Evolutionary conservation across 2,329 filamentous ascomycete species (phyloP), one percentile per base, ranked within the genome.

Genomic region (Hirsutella minnesotensis): DNA sequence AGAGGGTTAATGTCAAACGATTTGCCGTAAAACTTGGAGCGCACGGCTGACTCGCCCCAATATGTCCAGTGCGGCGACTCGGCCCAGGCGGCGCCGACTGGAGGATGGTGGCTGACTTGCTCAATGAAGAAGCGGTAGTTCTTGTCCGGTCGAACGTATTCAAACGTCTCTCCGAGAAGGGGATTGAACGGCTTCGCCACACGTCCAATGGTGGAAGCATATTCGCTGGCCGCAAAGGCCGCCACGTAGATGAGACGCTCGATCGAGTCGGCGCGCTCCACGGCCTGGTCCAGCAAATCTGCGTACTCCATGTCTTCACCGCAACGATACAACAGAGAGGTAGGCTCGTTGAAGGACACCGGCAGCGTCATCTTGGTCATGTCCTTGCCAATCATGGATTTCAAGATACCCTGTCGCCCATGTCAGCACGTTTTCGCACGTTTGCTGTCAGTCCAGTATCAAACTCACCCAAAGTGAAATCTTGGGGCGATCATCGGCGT

Each of bases 331-430:
- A 98, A 74, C 12, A 98, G 70, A 5, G 92, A 96, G 0, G 92
- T 98, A 1, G 92, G 92, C 63, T 98, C 92, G 64, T 98, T 98
- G 70, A 98, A 96, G 1, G 92, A 95, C 2, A 98, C 92, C 0
- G 92, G 92, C 18, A 98, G 69, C 0, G 92, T 96, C 90, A 98
- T 98, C 69, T 94, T 96, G 31, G 92, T 96, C 92, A 98, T 96
- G 58, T 98, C 92, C 62, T 98, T 96, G 49, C 92, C 92, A 63
- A 98, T 95, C 92, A 98, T 96, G 19, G 90, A 96, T 68, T 96
- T 98, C 49, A 98, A 69, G 53, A 98, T 95, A 51, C 84, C 83
- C 89, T 95, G 50, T 19, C 61, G 33, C 9, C 7, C 5, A 16
- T 3, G n/a, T 35, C 8, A 35, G 33, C 16, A 18, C 7, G 16